A percentile compares a stretch with the other conserved stretches of the same genome.
These are phyloP conservation scores for Hirsutella minnesotensis DNA, from an alignment of 2,329 filamentous ascomycete genomes.

Conservation along the genomic window DNA sequence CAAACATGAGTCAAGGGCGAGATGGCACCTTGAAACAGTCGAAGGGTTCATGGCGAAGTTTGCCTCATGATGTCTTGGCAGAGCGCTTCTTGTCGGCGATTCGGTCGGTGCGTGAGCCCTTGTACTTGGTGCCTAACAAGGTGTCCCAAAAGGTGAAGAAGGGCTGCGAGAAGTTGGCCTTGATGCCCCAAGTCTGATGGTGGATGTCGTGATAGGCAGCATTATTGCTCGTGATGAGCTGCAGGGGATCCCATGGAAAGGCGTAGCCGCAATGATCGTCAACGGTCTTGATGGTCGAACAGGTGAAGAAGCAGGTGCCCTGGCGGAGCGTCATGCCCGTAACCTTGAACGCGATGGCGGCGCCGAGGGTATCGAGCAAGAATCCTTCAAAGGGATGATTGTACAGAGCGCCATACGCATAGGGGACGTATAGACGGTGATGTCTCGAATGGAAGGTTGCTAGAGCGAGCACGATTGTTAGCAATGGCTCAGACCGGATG, in stretches of 20 bases:
- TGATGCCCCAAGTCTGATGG: slow-evolving; percentile 98
- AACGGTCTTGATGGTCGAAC: slow-evolving; percentile 88
- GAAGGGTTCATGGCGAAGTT: too few species aligned
- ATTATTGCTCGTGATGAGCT: slow-evolving; percentile 88
- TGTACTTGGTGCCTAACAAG: slow-evolving; percentile 72
- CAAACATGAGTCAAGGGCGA: too few species aligned
- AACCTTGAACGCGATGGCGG: slow-evolving; percentile 71
- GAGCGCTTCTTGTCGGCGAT: slow-evolving; percentile 26
- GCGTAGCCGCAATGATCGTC: slow-evolving; percentile 95
- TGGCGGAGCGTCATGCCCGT: slow-evolving; percentile 76
- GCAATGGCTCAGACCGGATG: not conserved
- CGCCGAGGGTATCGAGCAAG: slow-evolving; percentile 80
- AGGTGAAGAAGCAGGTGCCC: slow-evolving; percentile 79
- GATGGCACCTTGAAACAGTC: too few species aligned
- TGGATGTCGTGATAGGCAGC: slow-evolving; percentile 96
- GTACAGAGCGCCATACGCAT: slow-evolving; percentile 93
- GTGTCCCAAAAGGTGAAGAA: slow-evolving; percentile 96
- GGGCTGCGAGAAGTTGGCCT: slow-evolving; percentile 82
- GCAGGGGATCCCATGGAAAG: slow-evolving; percentile 91
- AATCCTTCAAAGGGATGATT: slow-evolving; percentile 95
- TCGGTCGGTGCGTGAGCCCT: slow-evolving; percentile 40
- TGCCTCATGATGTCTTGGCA: slow-evolving; percentile 10
- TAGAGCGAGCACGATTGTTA: not conserved
- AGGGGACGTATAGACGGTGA: slow-evolving; percentile 93
- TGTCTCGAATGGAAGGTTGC: slow-evolving; percentile 88